Percentiles rank a stretch among this genome's conserved stretches.
Evolutionary conservation across 1,139 yeast species (phyloP).

Genomic region (Groenewaldozyma sp.): DNA sequence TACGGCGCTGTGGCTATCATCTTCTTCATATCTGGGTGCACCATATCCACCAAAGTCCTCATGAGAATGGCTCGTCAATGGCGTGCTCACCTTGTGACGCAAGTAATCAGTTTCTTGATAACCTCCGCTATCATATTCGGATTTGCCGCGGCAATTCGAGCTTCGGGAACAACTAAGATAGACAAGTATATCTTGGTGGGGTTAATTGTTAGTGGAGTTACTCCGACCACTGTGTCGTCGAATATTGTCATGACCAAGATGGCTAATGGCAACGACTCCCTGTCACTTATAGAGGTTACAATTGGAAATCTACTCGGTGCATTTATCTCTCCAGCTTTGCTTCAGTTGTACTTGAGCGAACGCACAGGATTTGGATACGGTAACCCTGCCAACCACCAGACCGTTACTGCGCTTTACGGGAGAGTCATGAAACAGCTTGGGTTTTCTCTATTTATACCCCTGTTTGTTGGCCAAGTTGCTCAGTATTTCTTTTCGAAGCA

Average conservation of each 20-base stretch:
- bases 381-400: constrained; percentile 59
- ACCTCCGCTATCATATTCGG: constrained; percentile 74
- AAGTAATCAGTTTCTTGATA: constrained; percentile 58
- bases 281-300: constrained; percentile 76
- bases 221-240: constrained; percentile 87
- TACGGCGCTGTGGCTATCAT: constrained; percentile 85
- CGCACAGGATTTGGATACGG: constrained; percentile 60
- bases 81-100: constrained; percentile 73
- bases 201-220: constrained; percentile 67
- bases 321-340: constrained; percentile 74
- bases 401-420: constrained; percentile 51
- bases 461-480: constrained; percentile 77
- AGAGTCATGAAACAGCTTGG: constrained; percentile 84
- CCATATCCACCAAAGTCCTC: constrained; percentile 59
- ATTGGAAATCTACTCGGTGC: constrained; percentile 81
- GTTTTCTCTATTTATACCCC: constrained; percentile 69
- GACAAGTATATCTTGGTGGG: constrained; percentile 74
- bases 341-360: constrained; percentile 55
- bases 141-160: constrained; percentile 55
- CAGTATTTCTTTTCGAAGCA: constrained; percentile 62
- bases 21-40: constrained; percentile 69
- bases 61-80: constrained; percentile 55
- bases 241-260: constrained; percentile 82
- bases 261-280: constrained; percentile 71
- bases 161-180: constrained; percentile 47